Percentiles rank a stretch among this genome's conserved stretches.
phyloP scores from a whole-genome alignment of 2,329 filamentous ascomycete species.

The Pestalotiopsis sp. region DNA sequence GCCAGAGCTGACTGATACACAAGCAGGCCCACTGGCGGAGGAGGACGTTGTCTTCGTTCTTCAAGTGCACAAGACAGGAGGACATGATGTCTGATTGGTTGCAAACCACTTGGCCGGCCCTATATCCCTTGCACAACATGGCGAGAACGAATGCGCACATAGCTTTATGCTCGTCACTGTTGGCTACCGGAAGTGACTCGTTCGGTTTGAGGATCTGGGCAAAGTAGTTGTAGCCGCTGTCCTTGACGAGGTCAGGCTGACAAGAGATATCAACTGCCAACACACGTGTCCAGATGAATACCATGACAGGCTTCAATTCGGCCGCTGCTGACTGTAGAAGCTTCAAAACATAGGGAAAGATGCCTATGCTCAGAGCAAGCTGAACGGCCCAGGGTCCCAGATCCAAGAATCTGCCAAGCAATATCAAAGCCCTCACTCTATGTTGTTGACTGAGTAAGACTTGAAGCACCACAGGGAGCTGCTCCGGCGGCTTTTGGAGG shows the following conservation, averaged over 20 bases:
- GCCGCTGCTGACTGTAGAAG: conserved; percentile 91
- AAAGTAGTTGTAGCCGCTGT: conserved; percentile 97
- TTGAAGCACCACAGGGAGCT: conserved; percentile 93
- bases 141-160: conserved; percentile 99
- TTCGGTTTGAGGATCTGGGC: conserved; percentile 86
- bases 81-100: conserved; percentile 89
- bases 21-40: conserved; percentile 94
- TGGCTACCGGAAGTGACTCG: conserved; percentile 81
- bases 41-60: conserved; percentile 84
- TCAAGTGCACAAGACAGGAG: conserved; percentile 81
- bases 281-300: conserved; percentile 98
- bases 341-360: conserved; percentile 98
- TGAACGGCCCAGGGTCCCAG: conserved; percentile 99
- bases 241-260: conserved; percentile 91
- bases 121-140: conserved; percentile 95
- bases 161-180: conserved; percentile 91
- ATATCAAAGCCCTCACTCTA: conserved; percentile 83
- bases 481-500: conserved; percentile 85
- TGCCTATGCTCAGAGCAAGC: conserved; percentile 93
- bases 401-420: conserved; percentile 92
- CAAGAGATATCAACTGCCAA: conserved; percentile 94
- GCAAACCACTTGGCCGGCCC: conserved; percentile 88
- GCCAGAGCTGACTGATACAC: conserved; percentile 94
- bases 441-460: conserved; percentile 96
- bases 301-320: conserved; percentile 97